Base-by-base conservation (phyloP, 768 basidiomycete genomes). In the Podaxis rugospora region DNA sequence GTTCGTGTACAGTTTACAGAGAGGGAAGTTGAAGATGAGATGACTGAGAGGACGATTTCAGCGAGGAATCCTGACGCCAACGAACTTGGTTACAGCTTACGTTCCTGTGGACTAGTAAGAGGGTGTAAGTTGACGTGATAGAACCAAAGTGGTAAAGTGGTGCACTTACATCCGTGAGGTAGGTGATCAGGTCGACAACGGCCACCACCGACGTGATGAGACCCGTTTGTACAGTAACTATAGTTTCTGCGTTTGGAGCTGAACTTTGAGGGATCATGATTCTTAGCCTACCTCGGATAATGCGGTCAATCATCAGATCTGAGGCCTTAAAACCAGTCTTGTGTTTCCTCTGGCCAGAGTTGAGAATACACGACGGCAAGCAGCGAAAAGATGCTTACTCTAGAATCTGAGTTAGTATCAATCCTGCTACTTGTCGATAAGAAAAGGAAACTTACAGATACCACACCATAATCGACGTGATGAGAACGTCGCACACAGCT, bases 1-100 rank as follows among this genome's bases (percentile, higher is more conserved):
- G 66, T 77, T 78, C 21, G 75, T 74, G 64, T 77, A 76, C 7
- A 80, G 67, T 65, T 78, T 78, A 44, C 74, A 71, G 14, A 78
- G 71, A 5, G 72, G 70, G 51, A 77, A 70, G 66, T 74, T 75
- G 67, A 77, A 75, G 13, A 73, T 66, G 3, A 78, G 66, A 64
- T 78, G 74, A 39, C 76, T 77, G 14, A 61, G 7, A 35, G 27
- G 27, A n/a, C 40, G 5, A 18, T 18, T 53, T 44, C 50, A 35
- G 32, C 28, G 28, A 18, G 13, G n/a, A 18, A 18, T 6, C 11
- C 18, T 11, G 14, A 11, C 28, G 13, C 13, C 16, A 11, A 13
- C 21, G 28, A 25, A 14, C 7, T 16, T 21, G 14, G 28, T 11
- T 10, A 51, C n/a, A 64, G 2, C 64, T 49, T 39, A 64, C 64